Evolutionary conservation across 495 filamentous ascomycete genomes (phyloP), one percentile per base, ranked within the genome.

Genomic region (Baudoinia panamericana): DNA sequence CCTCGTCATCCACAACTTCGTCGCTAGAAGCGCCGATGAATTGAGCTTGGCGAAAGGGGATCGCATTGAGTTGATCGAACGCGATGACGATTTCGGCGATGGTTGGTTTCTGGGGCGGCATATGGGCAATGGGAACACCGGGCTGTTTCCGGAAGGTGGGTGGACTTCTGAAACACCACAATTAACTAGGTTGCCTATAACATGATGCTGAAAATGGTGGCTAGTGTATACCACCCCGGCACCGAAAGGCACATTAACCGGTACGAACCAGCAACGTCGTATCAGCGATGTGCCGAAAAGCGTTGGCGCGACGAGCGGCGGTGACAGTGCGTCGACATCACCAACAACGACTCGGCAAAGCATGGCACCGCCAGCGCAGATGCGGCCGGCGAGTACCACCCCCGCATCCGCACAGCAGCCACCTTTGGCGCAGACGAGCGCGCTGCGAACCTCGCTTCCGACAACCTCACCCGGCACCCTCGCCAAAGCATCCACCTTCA

Each of bases 81-180:
- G 92, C 46, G 88, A 96, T 59, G 88, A 96, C 57, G 92, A 93
- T 51, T 99, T 95, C 60, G 82, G 82, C 36, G 92, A 99, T 65
- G 92, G 90, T 39, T 99, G 92, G 92, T 99, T 83, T 63, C 61
- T 94, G 48, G 92, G 93, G 20, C 76, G 78, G 55, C 83, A 93
- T 58, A 45, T 79, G 48, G 63, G 69, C 34, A 85, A 78, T 53
- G 76, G 72, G 24, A 75, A 75, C 46, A 88, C 70, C 32, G 87
- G 87, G 30, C 71, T 95, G 23, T 93, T 95, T 57, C 87, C 87
- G 12, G 84, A 86, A 70, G 82, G 86, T 92, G 64, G 13, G 41
- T 36, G 11, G n/a, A 13, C 5, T 12, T 12, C n/a, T n/a, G n/a
- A n/a, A n/a, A n/a, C n/a, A n/a, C n/a, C n/a, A n/a, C n/a, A n/a